phyloP scores from a whole-genome alignment of 441 rosid species.

The Biscutella laevigata region DNA sequence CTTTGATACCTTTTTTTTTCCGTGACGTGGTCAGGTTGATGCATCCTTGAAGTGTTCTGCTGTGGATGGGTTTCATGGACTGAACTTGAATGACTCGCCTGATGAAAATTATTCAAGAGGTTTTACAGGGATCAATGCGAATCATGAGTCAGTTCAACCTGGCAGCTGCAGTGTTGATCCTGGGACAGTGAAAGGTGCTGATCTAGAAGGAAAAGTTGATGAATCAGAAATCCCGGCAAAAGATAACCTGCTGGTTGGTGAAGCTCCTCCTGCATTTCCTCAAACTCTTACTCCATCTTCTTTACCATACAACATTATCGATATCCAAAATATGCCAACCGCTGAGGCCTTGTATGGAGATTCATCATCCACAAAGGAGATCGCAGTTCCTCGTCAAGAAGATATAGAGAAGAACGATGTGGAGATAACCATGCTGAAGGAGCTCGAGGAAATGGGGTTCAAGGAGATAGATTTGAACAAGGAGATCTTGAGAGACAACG shows the following conservation, averaged over 20 bases:
- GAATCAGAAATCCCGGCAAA: slow-evolving; percentile 32
- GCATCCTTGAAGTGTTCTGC: slow-evolving; percentile 31
- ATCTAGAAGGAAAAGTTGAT: slow-evolving; percentile 27
- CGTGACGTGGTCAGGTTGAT: slow-evolving; percentile 48
- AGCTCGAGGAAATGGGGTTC: slow-evolving; percentile 93
- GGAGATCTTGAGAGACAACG: slow-evolving; percentile 69
- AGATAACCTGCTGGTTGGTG: slow-evolving; percentile 33
- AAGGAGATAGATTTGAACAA: slow-evolving; percentile 81
- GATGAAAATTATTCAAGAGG: slow-evolving; percentile 26
- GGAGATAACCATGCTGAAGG: slow-evolving; percentile 65
- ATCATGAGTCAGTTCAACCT: slow-evolving; percentile 32
- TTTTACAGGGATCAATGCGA: slow-evolving; percentile 28
- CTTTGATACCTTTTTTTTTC: not conserved
- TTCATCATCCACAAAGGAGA: slow-evolving; percentile 16
- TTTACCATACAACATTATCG: slow-evolving; percentile 33
- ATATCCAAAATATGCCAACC: slow-evolving; percentile 19
- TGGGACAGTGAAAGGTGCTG: slow-evolving; percentile 22
- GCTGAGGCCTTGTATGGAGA: slow-evolving; percentile 15
- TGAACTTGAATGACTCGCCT: slow-evolving; percentile 75
- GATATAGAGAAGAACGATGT: slow-evolving; percentile 24
- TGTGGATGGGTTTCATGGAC: slow-evolving; percentile 31
- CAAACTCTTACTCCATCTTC: slow-evolving; percentile 19
- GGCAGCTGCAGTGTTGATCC: slow-evolving; percentile 21
- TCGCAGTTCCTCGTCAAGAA: slow-evolving; percentile 10
- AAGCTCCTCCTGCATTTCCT: slow-evolving; percentile 25